Evolutionary conservation across 2,329 filamentous ascomycete species (phyloP).

Genomic region (Aspergillus carbonarius): DNA sequence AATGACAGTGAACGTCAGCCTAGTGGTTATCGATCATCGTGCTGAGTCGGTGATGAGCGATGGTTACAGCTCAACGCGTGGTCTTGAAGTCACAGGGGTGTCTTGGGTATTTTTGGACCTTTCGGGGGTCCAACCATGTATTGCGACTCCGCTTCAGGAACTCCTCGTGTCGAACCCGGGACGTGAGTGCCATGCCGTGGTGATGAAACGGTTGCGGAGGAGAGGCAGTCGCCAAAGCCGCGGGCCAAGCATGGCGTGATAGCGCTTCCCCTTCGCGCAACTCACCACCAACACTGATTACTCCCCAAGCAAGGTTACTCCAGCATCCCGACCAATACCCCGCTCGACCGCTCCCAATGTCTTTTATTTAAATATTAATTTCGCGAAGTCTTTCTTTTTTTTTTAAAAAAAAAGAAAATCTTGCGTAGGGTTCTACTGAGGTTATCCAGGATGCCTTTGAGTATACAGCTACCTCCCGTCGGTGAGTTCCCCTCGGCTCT

Average conservation of each 20-base stretch:
- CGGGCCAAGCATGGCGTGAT: slow-evolving; percentile 29
- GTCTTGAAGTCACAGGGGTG: neutral
- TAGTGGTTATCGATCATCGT: neutral
- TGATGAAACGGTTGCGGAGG: neutral
- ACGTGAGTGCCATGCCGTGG: neutral
- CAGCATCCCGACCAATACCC: neutral
- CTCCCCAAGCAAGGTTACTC: neutral
- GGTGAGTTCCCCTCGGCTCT: too few relatives aligned
- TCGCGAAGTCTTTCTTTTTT: too few relatives aligned
- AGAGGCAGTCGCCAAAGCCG: neutral
- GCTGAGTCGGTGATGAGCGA: neutral
- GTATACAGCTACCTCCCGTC: too few relatives aligned
- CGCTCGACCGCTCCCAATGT: neutral
- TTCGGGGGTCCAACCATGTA: neutral
- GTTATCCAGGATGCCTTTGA: too few relatives aligned
- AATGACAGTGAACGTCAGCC: neutral
- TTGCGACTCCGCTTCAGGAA: neutral
- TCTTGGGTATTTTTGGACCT: neutral
- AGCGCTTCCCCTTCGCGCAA: slow-evolving; percentile 15
- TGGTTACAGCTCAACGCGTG: neutral
- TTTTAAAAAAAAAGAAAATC: too few relatives aligned
- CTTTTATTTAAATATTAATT: neutral
- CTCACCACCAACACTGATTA: neutral
- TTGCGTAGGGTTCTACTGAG: too few relatives aligned
- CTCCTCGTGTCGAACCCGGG: neutral